Evolutionary conservation across 495 filamentous ascomycete species (phyloP).

Genomic region (Penicillium cosmopolitanum): DNA sequence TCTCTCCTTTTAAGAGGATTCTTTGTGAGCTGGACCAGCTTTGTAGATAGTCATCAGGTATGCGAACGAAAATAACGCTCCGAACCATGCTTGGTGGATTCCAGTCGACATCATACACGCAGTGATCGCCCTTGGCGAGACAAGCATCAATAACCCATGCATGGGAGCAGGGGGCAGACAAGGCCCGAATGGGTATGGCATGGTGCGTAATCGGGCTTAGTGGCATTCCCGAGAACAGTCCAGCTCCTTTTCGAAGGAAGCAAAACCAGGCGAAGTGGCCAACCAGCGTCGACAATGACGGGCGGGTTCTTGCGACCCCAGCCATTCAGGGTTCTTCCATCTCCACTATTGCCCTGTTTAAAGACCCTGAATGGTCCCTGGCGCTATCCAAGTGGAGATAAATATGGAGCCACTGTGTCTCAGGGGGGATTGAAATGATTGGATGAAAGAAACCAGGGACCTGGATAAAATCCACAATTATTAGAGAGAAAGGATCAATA

Average conservation of each 20-base stretch:
- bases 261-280: slow-evolving; percentile 3
- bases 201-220: neutral
- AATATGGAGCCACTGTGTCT: neutral
- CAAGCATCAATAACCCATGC: slow-evolving; percentile 14
- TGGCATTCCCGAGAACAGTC: neutral
- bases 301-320: neutral
- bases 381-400: neutral
- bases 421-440: neutral
- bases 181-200: neutral
- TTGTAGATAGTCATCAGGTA: no score
- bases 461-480: neutral
- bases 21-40: neutral
- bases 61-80: slow-evolving; percentile 3
- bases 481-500: neutral
- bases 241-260: slow-evolving; percentile 3
- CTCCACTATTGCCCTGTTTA: neutral
- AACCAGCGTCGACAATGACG: neutral
- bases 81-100: slow-evolving; percentile 9
- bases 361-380: slow-evolving; percentile 6
- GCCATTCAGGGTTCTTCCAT: slow-evolving; percentile 6
- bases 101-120: slow-evolving; percentile 10
- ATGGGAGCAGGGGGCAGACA: neutral
- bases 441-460: neutral
- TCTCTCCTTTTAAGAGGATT: neutral
- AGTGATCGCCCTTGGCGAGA: slow-evolving; percentile 20